phyloP scores from a whole-genome alignment of 495 filamentous ascomycete genomes.

The Aspergillus biplanus region DNA sequence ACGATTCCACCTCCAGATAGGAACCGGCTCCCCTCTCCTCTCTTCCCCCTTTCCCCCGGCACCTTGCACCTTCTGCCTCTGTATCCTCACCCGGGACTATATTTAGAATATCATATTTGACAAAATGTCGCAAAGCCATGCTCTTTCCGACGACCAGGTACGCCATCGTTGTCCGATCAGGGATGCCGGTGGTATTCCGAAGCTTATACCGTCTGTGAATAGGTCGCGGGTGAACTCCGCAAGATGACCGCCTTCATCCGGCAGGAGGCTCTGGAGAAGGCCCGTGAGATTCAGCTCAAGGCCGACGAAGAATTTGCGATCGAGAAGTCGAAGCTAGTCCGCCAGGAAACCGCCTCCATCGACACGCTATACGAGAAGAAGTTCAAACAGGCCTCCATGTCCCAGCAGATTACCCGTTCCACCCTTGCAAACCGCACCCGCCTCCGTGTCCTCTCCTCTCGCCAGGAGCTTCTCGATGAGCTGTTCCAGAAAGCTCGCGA shows the following conservation, averaged over 20 bases:
- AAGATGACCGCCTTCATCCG: slow-evolving; percentile 99
- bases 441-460: slow-evolving; percentile 78
- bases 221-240: slow-evolving; percentile 94
- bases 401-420: slow-evolving; percentile 94
- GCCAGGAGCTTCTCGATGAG: slow-evolving; percentile 89
- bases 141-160: slow-evolving; percentile 97
- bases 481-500: slow-evolving; percentile 80
- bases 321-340: slow-evolving; percentile 97
- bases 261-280: slow-evolving; percentile 96
- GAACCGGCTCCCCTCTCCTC: slow-evolving; percentile 8
- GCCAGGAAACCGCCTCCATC: slow-evolving; percentile 89
- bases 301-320: slow-evolving; percentile 98
- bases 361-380: slow-evolving; percentile 94
- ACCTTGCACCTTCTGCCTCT: slow-evolving; percentile 29
- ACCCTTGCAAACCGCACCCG: slow-evolving; percentile 95
- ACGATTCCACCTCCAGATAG: slow-evolving; percentile 17
- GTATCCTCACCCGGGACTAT: slow-evolving; percentile 20
- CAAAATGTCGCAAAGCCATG: slow-evolving; percentile 90
- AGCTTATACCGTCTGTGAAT: slow-evolving; percentile 27
- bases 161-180: slow-evolving; percentile 23
- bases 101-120: slow-evolving; percentile 30
- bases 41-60: slow-evolving; percentile 22
- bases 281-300: slow-evolving; percentile 93
- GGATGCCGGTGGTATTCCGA: slow-evolving; percentile 11
- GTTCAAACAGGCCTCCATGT: slow-evolving; percentile 95